phyloP scores from a whole-genome alignment of 2,329 filamentous ascomycete genomes.

The Teratosphaeria zuluensis region DNA sequence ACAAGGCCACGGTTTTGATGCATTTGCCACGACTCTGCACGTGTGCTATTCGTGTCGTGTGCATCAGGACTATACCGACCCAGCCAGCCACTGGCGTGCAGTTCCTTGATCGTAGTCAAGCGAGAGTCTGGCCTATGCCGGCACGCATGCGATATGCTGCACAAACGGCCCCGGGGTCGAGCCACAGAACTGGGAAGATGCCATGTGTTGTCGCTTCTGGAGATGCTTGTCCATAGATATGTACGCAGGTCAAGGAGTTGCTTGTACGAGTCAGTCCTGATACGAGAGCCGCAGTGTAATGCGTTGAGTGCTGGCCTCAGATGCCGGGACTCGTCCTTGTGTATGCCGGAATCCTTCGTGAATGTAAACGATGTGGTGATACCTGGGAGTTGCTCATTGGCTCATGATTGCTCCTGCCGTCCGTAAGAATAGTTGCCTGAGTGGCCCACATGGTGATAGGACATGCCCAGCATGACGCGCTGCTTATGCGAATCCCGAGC shows the following conservation, averaged over 20 bases:
- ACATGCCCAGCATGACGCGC: background rate
- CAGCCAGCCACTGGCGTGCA: too few relatives aligned
- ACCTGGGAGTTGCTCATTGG: background rate
- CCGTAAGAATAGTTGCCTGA: background rate
- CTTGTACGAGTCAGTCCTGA: background rate
- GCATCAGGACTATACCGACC: too few relatives aligned
- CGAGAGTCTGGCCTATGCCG: background rate
- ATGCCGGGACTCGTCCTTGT: too few relatives aligned
- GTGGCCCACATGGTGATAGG: background rate
- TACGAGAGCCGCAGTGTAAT: background rate
- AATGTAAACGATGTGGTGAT: background rate
- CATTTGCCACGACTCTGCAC: background rate
- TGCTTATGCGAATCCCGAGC: background rate
- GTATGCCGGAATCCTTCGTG: background rate
- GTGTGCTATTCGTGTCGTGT: background rate
- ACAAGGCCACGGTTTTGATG: background rate
- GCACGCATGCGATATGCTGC: background rate
- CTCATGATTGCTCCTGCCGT: background rate
- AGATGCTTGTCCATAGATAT: background rate
- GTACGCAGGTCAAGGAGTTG: background rate
- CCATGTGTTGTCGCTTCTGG: background rate
- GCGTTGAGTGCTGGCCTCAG: too few relatives aligned
- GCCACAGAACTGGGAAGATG: background rate
- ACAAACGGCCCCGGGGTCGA: background rate
- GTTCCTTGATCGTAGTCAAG: background rate